A percentile compares a stretch with the other conserved stretches of the same genome.
These are phyloP conservation scores for Ananas comosus DNA, from an alignment of 176 grass and related monocot genomes.

Conservation along the genomic window DNA sequence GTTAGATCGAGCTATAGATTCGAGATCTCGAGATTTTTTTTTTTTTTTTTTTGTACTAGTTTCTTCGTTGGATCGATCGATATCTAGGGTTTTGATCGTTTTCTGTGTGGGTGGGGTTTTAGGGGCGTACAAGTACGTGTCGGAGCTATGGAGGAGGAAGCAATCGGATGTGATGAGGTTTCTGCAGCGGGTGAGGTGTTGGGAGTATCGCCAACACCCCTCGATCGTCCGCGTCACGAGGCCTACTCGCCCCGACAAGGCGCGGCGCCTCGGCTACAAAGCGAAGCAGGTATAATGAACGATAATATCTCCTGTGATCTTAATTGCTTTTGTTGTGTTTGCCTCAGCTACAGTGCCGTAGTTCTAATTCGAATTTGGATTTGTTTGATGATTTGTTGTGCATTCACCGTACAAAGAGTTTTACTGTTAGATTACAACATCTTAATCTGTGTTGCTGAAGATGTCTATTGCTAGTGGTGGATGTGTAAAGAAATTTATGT, in stretches of 20 bases:
- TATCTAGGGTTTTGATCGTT: not conserved
- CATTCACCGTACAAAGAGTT: no score
- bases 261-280: constrained; percentile 76
- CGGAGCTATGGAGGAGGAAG: constrained; percentile 78
- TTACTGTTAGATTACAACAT: no score
- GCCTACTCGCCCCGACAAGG: constrained; percentile 64
- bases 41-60: no score
- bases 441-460: no score
- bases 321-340: no score
- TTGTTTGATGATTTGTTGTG: no score
- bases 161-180: constrained; percentile 35
- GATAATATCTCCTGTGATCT: not conserved
- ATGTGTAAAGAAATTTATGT: no score
- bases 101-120: not conserved
- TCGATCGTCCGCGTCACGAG: constrained; percentile 38
- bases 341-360: no score
- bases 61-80: not conserved
- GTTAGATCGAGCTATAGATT: no score
- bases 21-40: no score
- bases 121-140: constrained; percentile 85
- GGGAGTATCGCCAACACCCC: constrained; percentile 30
- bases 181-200: constrained; percentile 28
- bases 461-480: no score
- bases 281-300: constrained; percentile 52
- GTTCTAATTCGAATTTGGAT: no score